phyloP scores from a whole-genome alignment of 257 asterid genomes.

The Rubia yunnanensis region DNA sequence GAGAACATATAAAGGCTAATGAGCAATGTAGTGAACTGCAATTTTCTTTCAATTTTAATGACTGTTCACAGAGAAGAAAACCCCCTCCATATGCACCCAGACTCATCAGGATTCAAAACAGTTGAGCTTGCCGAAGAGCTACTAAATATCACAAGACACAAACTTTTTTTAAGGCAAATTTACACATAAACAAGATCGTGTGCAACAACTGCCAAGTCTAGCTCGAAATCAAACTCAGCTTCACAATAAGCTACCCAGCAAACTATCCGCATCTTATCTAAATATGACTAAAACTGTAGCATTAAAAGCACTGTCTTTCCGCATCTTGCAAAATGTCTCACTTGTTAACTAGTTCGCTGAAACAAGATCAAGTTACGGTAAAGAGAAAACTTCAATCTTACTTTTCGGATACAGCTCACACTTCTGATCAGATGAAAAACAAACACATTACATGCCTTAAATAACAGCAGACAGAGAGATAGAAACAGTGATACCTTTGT shows the following conservation, averaged over 20 bases:
- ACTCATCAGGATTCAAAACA: background rate
- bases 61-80: background rate
- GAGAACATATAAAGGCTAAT: background rate
- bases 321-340: background rate
- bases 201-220: background rate
- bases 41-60: background rate
- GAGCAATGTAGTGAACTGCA: background rate
- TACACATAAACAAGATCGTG: background rate
- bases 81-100: background rate
- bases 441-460: background rate
- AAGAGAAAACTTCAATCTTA: background rate
- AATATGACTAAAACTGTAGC: background rate
- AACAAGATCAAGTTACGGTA: background rate
- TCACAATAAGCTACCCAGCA: background rate
- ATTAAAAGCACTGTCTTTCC: background rate
- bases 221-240: background rate
- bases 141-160: background rate
- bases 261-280: background rate
- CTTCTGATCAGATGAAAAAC: background rate
- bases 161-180: background rate
- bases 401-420: background rate
- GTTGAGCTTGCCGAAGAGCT: too few species aligned
- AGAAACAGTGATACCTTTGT: constrained; percentile 44
- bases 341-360: background rate
- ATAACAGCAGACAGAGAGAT: background rate